Evolutionary conservation across 2,329 filamentous ascomycete genomes (phyloP).

Genomic region (Aspergillus flavus): DNA sequence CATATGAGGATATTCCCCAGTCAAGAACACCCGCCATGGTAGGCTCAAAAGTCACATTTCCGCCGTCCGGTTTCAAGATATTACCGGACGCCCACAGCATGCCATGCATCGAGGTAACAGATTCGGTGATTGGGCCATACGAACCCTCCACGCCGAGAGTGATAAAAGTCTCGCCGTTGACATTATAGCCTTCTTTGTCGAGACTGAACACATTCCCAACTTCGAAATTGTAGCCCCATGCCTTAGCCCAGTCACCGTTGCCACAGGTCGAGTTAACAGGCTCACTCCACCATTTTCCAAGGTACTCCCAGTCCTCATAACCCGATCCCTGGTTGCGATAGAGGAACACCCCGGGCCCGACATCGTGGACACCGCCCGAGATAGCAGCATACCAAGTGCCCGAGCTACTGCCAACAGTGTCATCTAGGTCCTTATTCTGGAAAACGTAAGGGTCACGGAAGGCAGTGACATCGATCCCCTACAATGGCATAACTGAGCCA

Average conservation of each 20-base stretch:
- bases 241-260: slow-evolving; percentile 20
- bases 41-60: slow-evolving; percentile 15
- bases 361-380: slow-evolving; percentile 20
- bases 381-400: slow-evolving; percentile 10
- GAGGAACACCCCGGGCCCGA: slow-evolving; percentile 19
- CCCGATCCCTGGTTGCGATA: slow-evolving; percentile 20
- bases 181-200: slow-evolving; percentile 18
- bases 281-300: slow-evolving; percentile 24
- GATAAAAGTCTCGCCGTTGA: slow-evolving; percentile 17
- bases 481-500: not conserved
- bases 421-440: too few relatives aligned
- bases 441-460: too few relatives aligned
- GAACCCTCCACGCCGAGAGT: slow-evolving; percentile 21
- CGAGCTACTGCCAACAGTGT: too few relatives aligned
- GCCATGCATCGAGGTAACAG: slow-evolving; percentile 19
- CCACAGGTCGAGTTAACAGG: slow-evolving; percentile 24
- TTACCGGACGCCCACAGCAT: slow-evolving; percentile 22
- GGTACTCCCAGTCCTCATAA: slow-evolving; percentile 24
- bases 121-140: slow-evolving; percentile 4
- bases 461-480: not conserved
- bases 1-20: slow-evolving; percentile 22
- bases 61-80: slow-evolving; percentile 8
- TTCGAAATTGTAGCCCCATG: slow-evolving; percentile 25
- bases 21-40: slow-evolving; percentile 24
- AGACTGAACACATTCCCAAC: slow-evolving; percentile 19